phyloP scores from a whole-genome alignment of 169 alveolate genomes.

The Plasmodium blacklocki region DNA sequence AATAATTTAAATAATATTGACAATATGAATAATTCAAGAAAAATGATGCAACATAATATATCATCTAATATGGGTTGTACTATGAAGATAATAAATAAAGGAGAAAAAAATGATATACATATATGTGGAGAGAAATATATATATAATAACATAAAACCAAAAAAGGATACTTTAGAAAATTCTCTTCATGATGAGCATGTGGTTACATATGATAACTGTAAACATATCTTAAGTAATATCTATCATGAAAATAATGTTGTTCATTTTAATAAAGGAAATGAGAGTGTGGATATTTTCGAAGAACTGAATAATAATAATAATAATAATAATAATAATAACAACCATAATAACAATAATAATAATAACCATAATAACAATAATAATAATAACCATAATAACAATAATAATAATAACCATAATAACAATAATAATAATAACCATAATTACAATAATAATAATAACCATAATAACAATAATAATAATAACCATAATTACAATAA shows the following conservation, averaged over 20 bases:
- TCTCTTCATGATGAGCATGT: constrained; percentile 17
- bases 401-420: background rate
- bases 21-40: constrained; percentile 1
- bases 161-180: constrained; percentile 15
- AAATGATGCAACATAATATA: constrained; percentile 13
- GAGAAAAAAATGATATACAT: constrained; percentile 30
- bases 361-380: background rate
- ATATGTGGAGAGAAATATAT: constrained; percentile 23
- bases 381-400: background rate
- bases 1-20: constrained; percentile 1
- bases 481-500: background rate
- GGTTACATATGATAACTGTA: constrained; percentile 17
- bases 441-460: background rate
- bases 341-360: background rate
- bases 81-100: constrained; percentile 1
- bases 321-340: background rate
- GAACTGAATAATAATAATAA: background rate
- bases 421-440: background rate
- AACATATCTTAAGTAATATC: background rate
- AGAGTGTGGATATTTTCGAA: constrained; percentile 8
- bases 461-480: background rate
- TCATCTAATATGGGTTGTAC: background rate
- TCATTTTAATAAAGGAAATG: constrained; percentile 24
- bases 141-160: constrained; percentile 7
- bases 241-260: constrained; percentile 9